Conservation (phyloP, 768 basidiomycete genomes). For the Suillus subluteus region DNA sequence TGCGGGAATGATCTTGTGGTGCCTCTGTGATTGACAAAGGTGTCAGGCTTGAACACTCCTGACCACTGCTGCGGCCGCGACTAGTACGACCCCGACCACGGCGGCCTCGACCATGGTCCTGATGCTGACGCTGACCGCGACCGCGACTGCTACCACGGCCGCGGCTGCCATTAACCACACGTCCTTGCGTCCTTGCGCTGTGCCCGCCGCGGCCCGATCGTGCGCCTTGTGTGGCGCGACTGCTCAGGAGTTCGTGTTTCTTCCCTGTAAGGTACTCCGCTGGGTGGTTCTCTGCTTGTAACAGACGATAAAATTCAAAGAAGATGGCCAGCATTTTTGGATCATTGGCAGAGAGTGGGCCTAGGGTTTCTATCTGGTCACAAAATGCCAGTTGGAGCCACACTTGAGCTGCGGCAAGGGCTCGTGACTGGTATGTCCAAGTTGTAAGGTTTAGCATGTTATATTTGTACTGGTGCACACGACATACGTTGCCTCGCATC, state of each 20-base stretch:
- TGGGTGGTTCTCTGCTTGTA: background rate
- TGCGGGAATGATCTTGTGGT: background rate
- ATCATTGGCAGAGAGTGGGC: slow-evolving; percentile 2
- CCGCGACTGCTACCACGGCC: background rate
- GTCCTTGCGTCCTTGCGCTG: background rate
- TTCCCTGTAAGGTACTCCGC: background rate
- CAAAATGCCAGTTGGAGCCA: slow-evolving; percentile 21
- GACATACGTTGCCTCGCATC: slow-evolving; percentile 17
- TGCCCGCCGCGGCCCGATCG: background rate
- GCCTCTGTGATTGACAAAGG: too few species aligned
- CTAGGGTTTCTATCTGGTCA: slow-evolving; percentile 3
- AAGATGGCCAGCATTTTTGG: slow-evolving; percentile 20
- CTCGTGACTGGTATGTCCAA: slow-evolving; percentile 12
- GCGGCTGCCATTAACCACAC: background rate
- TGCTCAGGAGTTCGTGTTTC: background rate
- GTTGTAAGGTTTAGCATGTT: background rate
- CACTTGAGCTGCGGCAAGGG: slow-evolving; percentile 12
- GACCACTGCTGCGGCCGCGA: background rate
- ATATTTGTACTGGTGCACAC: background rate
- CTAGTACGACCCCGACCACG: background rate
- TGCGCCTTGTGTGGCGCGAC: background rate
- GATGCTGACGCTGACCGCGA: background rate
- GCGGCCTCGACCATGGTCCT: background rate
- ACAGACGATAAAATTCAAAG: slow-evolving; percentile 22
- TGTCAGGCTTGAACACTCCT: too few species aligned